phyloP scores from a whole-genome alignment of 2,329 filamentous ascomycete species.

The Alternaria novae-zelandiae region DNA sequence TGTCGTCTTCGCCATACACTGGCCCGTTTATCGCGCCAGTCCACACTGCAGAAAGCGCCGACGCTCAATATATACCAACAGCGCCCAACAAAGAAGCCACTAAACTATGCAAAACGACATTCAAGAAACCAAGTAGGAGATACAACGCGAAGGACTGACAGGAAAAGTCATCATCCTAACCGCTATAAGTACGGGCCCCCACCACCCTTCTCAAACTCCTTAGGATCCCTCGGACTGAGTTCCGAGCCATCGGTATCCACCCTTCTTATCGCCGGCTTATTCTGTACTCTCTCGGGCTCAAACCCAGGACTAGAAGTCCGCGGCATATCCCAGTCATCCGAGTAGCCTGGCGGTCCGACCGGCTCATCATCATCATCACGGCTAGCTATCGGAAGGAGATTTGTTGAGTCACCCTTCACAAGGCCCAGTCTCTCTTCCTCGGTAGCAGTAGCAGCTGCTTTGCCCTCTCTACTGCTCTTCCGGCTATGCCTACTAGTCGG shows the following conservation, averaged over 20 bases:
- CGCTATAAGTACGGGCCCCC: neutral
- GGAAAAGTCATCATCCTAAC: neutral
- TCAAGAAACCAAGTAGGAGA: neutral
- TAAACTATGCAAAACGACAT: conserved; percentile 4
- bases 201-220: conserved; percentile 11
- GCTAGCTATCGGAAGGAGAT: conserved; percentile 38
- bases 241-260: conserved; percentile 14
- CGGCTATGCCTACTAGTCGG: conserved; percentile 38
- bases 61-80: neutral
- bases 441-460: conserved; percentile 62
- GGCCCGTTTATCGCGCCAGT: neutral
- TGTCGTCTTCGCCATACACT: too few species aligned
- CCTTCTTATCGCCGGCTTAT: conserved; percentile 3
- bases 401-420: conserved; percentile 72
- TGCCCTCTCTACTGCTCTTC: conserved; percentile 42
- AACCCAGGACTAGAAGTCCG: conserved; percentile 14
- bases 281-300: conserved; percentile 6
- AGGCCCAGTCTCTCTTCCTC: conserved; percentile 85
- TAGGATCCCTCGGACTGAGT: conserved; percentile 4
- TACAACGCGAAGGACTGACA: neutral
- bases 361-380: conserved; percentile 26
- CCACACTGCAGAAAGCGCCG: neutral
- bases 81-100: neutral
- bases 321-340: conserved; percentile 20
- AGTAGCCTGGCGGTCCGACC: conserved; percentile 22